Evolutionary conservation across 2,329 filamentous ascomycete genomes (phyloP).

Genomic region (Aspergillus felis): DNA sequence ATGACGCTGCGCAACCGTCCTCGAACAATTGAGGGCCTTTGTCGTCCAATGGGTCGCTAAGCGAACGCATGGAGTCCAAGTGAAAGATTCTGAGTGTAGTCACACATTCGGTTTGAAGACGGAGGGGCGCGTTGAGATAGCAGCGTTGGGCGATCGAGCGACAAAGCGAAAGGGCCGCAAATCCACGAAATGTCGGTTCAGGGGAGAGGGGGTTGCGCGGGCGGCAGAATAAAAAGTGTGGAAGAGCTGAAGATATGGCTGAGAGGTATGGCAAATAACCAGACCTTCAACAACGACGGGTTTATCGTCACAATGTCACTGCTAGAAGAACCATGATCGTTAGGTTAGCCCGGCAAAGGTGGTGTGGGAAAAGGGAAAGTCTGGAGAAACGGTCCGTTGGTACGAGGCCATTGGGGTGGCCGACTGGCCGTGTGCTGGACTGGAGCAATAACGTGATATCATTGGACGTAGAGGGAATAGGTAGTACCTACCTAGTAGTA

Average conservation of each 20-base stretch:
- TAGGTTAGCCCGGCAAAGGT: conserved; percentile 10
- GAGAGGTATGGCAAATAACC: conserved; percentile 15
- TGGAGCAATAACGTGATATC: conserved; percentile 22
- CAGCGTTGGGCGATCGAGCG: conserved; percentile 12
- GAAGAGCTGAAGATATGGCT: conserved; percentile 16
- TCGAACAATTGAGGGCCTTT: conserved; percentile 31
- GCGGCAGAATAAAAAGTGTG: conserved; percentile 11
- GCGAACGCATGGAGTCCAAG: conserved; percentile 38
- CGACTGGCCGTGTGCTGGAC: neutral
- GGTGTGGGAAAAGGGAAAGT: conserved; percentile 13
- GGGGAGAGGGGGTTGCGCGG: conserved; percentile 8
- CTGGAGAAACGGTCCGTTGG: conserved; percentile 11
- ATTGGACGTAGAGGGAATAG: conserved; percentile 16
- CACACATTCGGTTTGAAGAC: conserved; percentile 35
- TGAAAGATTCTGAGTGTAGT: conserved; percentile 23
- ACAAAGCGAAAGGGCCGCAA: conserved; percentile 18
- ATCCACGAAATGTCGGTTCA: conserved; percentile 12
- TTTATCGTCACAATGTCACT: conserved; percentile 16
- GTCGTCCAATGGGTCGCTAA: conserved; percentile 30
- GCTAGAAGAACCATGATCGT: conserved; percentile 11
- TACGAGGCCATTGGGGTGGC: conserved; percentile 3
- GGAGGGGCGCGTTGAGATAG: conserved; percentile 11
- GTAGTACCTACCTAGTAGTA: neutral
- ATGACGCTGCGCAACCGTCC: conserved; percentile 26
- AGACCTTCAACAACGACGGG: conserved; percentile 15